phyloP scores from a whole-genome alignment of 352 stramenopile genomes.

The Nannochloropsis limnetica region DNA sequence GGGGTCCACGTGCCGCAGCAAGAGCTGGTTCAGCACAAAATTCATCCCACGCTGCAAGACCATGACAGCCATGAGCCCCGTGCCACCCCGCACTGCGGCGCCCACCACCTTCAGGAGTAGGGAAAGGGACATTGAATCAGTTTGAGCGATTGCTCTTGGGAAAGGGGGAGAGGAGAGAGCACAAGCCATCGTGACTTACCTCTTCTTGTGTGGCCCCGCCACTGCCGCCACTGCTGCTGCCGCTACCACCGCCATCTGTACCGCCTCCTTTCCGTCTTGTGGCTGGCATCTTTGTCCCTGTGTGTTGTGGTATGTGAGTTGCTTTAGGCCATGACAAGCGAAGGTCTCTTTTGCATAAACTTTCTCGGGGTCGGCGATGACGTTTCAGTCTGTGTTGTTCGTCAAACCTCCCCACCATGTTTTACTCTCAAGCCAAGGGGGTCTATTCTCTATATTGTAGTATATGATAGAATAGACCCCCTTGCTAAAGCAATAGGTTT shows the following conservation, averaged over 20 bases:
- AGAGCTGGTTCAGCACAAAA: slow-evolving; percentile 70
- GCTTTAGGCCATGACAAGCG: neutral
- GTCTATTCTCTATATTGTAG: too few relatives aligned
- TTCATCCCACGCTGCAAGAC: slow-evolving; percentile 71
- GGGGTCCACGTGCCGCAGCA: slow-evolving; percentile 64
- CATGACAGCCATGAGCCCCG: slow-evolving; percentile 43
- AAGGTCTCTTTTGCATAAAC: too few relatives aligned
- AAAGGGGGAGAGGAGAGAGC: neutral
- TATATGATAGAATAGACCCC: too few relatives aligned
- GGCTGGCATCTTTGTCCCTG: neutral
- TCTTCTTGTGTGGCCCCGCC: neutral
- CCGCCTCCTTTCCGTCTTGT: neutral
- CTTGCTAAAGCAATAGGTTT: too few relatives aligned
- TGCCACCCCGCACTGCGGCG: neutral
- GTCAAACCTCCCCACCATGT: too few relatives aligned
- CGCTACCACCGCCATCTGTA: neutral
- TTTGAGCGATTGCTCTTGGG: neutral
- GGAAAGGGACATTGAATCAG: neutral
- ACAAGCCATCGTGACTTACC: too few relatives aligned
- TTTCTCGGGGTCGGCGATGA: neutral
- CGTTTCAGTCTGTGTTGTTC: neutral
- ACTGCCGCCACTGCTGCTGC: neutral
- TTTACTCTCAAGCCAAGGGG: too few relatives aligned
- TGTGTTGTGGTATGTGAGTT: neutral
- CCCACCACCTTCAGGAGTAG: neutral